Base-by-base conservation (phyloP, 106 monocot genomes). In the Apostasia shenzhenica region DNA sequence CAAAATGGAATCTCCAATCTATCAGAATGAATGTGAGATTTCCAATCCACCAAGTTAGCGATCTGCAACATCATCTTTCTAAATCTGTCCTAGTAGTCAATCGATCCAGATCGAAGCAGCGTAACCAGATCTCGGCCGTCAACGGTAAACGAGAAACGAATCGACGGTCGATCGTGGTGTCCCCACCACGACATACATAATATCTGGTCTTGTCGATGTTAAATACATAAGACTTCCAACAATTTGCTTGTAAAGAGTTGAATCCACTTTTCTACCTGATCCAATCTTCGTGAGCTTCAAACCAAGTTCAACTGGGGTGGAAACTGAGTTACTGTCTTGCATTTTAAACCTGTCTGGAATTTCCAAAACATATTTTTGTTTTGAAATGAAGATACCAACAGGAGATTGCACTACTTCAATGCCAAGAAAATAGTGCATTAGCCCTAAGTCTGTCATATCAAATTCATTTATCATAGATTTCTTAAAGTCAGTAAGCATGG, bases 321-420 rank as follows among this genome's bases (percentile, higher is more conserved):
- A 68, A 44, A 68, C 59, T 62, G 70, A 11, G 37, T 73, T 73
- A 12, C 79, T 68, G 61, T 61, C 57, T 42, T 45, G 46, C 67
- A 79, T 72, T 14, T 61, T 8, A 63, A 61, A 67, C 26, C 41
- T 68, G 4, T 73, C 40, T 5, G 73, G 61, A 52, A 73, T 51
- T 43, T 72, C 65, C 48, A 5, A 14, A 4, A 55, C 5, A 55
- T 55, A 10, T 13, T 55, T 55, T 12, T 13, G 6, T 55, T 55
- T 5, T 10, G 55, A 73, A 48, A 73, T n/a, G 69, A 79, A 56
- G 55, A 75, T 75, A 38, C 57, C 50, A 57, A 1, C 48, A 58
- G 45, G 1, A 55, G 41, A 69, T 43, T 69, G 54, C 40, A 42
- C 0, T 14, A 67, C 14, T 67, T 67, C 67, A 49, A 67, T 49